These are phyloP conservation scores for Pseudophaeomoniella oleicola DNA, from an alignment of 2,329 filamentous ascomycete species.

Conservation along the genomic window DNA sequence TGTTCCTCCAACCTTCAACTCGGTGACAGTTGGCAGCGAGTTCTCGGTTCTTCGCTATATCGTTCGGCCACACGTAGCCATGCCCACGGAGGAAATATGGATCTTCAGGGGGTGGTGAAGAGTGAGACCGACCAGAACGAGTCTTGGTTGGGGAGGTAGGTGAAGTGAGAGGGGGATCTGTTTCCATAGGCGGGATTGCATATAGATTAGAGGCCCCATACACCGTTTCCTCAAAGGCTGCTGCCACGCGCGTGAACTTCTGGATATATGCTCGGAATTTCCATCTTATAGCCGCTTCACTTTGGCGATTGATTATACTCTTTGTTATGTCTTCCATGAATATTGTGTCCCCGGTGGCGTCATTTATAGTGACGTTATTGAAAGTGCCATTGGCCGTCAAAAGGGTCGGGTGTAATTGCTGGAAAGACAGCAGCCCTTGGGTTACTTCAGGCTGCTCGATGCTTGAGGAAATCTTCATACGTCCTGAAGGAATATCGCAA, in stretches of 20 bases:
- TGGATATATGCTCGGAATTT: slow-evolving; percentile 94
- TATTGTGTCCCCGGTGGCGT: slow-evolving; percentile 70
- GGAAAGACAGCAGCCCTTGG: slow-evolving; percentile 76
- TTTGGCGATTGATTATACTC: slow-evolving; percentile 72
- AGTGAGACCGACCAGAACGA: too few species aligned
- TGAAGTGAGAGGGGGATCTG: slow-evolving; percentile 7
- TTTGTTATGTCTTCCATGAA: slow-evolving; percentile 81
- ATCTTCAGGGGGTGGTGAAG: slow-evolving; percentile 14
- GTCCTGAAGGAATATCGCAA: slow-evolving; percentile 80
- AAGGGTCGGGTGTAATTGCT: slow-evolving; percentile 56
- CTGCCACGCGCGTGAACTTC: slow-evolving; percentile 82
- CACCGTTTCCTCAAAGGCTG: slow-evolving; percentile 88
- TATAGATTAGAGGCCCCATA: slow-evolving; percentile 86
- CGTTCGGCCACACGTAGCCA: slow-evolving; percentile 89
- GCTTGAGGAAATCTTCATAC: slow-evolving; percentile 84
- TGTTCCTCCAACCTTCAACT: slow-evolving; percentile 94
- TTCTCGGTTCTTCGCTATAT: slow-evolving; percentile 65
- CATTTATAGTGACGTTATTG: slow-evolving; percentile 24
- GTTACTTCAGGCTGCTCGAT: slow-evolving; percentile 71
- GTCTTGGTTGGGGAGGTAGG: slow-evolving; percentile 1
- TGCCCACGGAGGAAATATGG: slow-evolving; percentile 56
- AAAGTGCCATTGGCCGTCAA: slow-evolving; percentile 18
- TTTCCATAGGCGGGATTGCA: slow-evolving; percentile 59
- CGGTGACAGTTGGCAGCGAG: slow-evolving; percentile 81
- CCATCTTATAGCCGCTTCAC: slow-evolving; percentile 75